Evolutionary conservation across 2,329 filamentous ascomycete genomes (phyloP), one percentile per base, ranked within the genome.

Genomic region (Aspergillus persii): DNA sequence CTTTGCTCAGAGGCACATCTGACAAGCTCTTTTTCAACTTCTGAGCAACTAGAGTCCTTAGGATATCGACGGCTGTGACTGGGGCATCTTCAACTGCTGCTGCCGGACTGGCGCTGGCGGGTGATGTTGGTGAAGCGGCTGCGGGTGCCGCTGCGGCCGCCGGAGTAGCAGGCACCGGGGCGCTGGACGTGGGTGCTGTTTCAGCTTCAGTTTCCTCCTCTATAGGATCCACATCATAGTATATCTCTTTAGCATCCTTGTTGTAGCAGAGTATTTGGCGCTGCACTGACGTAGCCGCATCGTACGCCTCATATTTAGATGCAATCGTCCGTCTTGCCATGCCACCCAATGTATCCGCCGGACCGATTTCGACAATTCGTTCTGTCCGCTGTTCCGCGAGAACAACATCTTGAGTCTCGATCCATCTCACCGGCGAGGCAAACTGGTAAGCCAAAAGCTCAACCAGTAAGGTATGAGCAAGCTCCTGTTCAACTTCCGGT

Each of bases 381-480:
- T 99, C 95, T 53, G 95, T 96, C 54, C 88, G 90, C 81, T 96
- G 95, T 79, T 98, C 92, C 66, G 90, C 94, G 69, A 99, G 90
- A 73, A 99, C 95, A 70, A 99, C 95, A 94, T 99, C 95, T 81
- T 99, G 95, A 57, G 95, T 99, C 81, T 99, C 95, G 79, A 99
- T 99, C 95, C 95, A 99, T 88, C 95, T 89, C 70, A 99, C 95
- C 53, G 95, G 95, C 56, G 94, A 98, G 71, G 95, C 95, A 79
- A 99, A 99, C 77, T 99, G 95, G 80, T 98, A 99, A 83, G 95
- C 95, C 69, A 99, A 88, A 66, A 99, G 91, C 88, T 99, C 95
- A 67, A 99, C 91, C 76, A 99, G 90, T 80, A 99, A 87, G 68
- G 94, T 98, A 80, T 99, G 94, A 74, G 95, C 90, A 79, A 99